phyloP scores from a whole-genome alignment of 2,329 filamentous ascomycete species.

The Fusarium decemcellulare region DNA sequence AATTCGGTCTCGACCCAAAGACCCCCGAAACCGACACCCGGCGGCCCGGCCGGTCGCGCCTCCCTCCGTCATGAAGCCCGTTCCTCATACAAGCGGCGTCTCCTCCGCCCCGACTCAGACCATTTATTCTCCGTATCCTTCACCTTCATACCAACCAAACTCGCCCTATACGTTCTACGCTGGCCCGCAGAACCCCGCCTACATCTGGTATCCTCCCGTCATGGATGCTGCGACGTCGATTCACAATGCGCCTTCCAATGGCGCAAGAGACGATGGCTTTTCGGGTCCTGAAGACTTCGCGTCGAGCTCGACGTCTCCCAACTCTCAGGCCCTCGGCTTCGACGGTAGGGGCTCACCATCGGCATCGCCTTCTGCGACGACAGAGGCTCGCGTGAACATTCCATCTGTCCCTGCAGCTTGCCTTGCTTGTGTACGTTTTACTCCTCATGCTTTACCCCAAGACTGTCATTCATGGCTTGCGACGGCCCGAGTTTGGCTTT shows the following conservation, averaged over 20 bases:
- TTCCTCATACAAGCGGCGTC: constrained; percentile 21
- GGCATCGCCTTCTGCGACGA: constrained; percentile 37
- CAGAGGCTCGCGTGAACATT: constrained; percentile 48
- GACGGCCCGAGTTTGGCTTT: neutral
- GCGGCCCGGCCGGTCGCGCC: constrained; percentile 4
- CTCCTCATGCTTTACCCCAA: neutral
- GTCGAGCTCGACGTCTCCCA: constrained; percentile 45
- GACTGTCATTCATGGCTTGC: neutral
- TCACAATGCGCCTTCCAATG: constrained; percentile 10
- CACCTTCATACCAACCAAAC: constrained; percentile 27
- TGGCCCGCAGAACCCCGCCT: constrained; percentile 14
- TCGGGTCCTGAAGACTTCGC: constrained; percentile 32
- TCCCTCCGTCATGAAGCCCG: constrained; percentile 23
- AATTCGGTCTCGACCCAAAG: constrained; percentile 11
- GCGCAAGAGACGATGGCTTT: constrained; percentile 31
- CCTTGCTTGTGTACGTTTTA: constrained; percentile 66
- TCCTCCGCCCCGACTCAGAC: constrained; percentile 22
- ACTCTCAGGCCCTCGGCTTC: constrained; percentile 31
- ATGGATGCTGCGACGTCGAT: constrained; percentile 29
- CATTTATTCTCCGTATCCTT: constrained; percentile 23
- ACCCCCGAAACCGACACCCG: constrained; percentile 17
- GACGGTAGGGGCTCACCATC: constrained; percentile 32
- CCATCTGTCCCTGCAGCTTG: constrained; percentile 65
- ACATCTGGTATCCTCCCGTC: constrained; percentile 36
- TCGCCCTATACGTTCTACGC: constrained; percentile 39